Base-by-base conservation (phyloP, 306 rosid species). In the Quercus variabilis region DNA sequence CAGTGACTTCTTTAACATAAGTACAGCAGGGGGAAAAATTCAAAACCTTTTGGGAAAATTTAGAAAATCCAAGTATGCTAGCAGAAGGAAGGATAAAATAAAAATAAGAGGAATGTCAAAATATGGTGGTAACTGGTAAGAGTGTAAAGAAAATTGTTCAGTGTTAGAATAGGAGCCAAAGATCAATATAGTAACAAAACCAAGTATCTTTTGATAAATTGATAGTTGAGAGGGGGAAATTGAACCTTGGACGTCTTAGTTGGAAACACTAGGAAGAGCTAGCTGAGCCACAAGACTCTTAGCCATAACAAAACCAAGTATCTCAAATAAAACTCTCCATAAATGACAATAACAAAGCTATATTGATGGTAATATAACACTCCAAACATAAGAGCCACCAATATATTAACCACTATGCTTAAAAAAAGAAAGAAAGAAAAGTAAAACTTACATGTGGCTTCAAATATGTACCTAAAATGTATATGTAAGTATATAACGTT, bases 391-490 rank as follows among this genome's bases (percentile, higher is more conserved):
- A 43, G 54, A 54, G 56, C 31, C 69, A 13, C 19, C 74, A 18
- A 54, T 80, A 57, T 52, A 71, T 54, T 60, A 54, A 55, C 69
- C 43, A 67, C 31, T 80, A 35, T 69, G 46, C 55, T n/a, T 59
- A 5, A 56, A 63, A 73, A 81, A 25, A 28, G 31, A 38, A 12
- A 73, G 59, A 38, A 76, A 10, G 74, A 23, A 33, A 56, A 58
- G 58, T 41, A 60, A 73, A 74, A 87, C 99, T 92, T 80, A 95
- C 99, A 86, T 95, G 88, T 68, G 99, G 98, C 26, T 26, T 26
- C 26, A 26, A 26, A 26, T 26, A 26, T 26, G 26, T 26, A 26
- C 26, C 26, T 26, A 26, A 1, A 26, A 26, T 26, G 26, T 26
- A 26, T 26, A 26, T 26, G 26, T 26, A 26, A 26, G 26, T 26